Evolutionary conservation across 306 rosid species (phyloP), one percentile per base, ranked within the genome.

Genomic region (Cucurbita pepo): DNA sequence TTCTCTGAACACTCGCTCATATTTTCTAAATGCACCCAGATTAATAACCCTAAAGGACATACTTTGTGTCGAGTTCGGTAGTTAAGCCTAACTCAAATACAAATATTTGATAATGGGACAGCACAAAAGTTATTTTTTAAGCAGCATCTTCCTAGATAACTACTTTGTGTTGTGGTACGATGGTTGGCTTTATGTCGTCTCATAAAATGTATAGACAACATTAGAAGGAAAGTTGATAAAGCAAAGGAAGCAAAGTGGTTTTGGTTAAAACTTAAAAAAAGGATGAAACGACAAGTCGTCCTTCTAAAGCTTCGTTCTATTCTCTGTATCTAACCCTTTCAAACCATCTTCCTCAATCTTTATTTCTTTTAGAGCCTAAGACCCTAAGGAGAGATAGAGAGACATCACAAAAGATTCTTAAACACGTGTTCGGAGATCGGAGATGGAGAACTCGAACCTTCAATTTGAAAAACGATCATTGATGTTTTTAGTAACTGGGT

Each of bases 281-380:
- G 21, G 52, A 64, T 64, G 71, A 43, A 64, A 66, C 72, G 72
- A 66, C 72, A 66, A 66, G 51, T 66, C 72, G 55, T 44, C 72
- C 55, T 66, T 56, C 12, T 10, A 45, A 45, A 66, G 72, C 37
- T 66, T 66, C 53, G 5, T 64, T 64, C 72, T 44, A 22, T 66
- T 66, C 72, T 66, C 7, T 66, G 72, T 66, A 66, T 66, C 72
- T 66, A 43, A 11, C 37, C 72, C 16, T 18, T 6, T 8, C 5
- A 6, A 66, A n/a, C 45, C 53, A 37, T 1, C 55, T 19, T 66
- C 72, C 19, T 45, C 72, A 0, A 5, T 22, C 72, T 44, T 66
- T 66, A 6, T 66, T 45, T 45, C 72, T 66, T 66, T 66, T 65
- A 38, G 6, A 48, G 52, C 52, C 52, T 48, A 12, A 52, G 71